Evolutionary conservation across 805 yeast species (phyloP), one percentile per base, ranked within the genome.

Genomic region (Cyberlindnera xylosilytica): DNA sequence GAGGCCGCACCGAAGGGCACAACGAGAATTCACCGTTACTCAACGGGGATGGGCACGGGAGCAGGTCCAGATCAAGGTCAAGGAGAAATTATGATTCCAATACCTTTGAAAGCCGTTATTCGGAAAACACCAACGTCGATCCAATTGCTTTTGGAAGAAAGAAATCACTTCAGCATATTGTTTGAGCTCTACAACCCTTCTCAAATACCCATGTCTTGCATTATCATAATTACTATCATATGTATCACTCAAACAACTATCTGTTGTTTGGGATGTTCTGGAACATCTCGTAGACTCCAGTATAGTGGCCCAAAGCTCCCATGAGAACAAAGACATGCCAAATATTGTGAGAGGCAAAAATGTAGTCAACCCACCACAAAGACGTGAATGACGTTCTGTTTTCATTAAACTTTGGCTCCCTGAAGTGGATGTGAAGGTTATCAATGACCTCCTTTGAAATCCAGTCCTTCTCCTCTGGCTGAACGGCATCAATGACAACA

Each of bases 251-350:
- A n/a, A n/a, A n/a, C n/a, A n/a, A n/a, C n/a, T n/a, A n/a, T n/a
- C n/a, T 29, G 39, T 57, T 56, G 13, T 39, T 26, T 3, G 53
- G 45, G n/a, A 54, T 54, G 34, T 67, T 69, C 37, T 69, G 70
- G 50, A 81, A 81, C 85, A 90, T 82, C 44, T 78, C 81, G 47
- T 87, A 67, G 29, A 88, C 69, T 12, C 95, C 91, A 42, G 71
- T 70, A 63, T 90, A 93, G 63, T 91, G 98, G 24, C 95, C 95
- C 32, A 85, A 63, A n/a, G 88, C 80, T 3, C 99, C 99, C 20
- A 85, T 72, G 15, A 93, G 75, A 23, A 93, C 99, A 58, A 85
- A 87, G 11, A 88, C 61, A 65, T 91, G 99, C 99, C 99, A 91
- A 23, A 91, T 69, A 56, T 89, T 90, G 63, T 91, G 99, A 28